Evolutionary conservation across 2,329 filamentous ascomycete genomes (phyloP), one percentile per base, ranked within the genome.

Genomic region (Lachnellula arida): DNA sequence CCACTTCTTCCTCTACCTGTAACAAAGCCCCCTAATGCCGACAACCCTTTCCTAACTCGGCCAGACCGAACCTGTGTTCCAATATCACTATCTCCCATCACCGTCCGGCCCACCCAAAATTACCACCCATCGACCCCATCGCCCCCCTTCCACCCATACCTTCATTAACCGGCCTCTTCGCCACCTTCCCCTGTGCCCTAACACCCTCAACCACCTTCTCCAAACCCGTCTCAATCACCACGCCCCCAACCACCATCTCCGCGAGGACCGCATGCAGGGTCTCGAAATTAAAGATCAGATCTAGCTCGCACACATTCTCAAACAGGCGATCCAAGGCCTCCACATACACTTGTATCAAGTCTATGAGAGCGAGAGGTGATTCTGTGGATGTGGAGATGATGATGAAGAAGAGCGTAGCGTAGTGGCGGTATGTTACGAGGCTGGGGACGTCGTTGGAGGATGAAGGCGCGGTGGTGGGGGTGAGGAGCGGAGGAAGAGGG

Each of bases 251-350:
- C 55, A 97, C 88, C 90, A 97, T 96, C 78, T 97, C 93, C 56
- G 85, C 86, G 9, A 97, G 77, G 15, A 91, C 86, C 8, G 93
- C 89, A 76, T 99, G 94, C 67, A 99, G 79, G 15, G 91, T 95
- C 80, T 99, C 94, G 67, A 96, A 99, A 71, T 97, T 97, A 78
- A 99, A 99, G 72, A 99, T 99, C 65, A 99, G 81, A 73, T 99
- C 78, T 54, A 99, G 79, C 77, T 99, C 94, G 80, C 94, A 99
- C 9, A 99, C 94, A 71, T 99, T 97, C 75, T 97, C 94, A 70
- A 99, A 99, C 42, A 99, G 80, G 62, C 91, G 85, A 72, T 99
- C 94, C 37, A 99, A 81, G 0, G 93, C 87, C 74, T 99, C 94
- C 61, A 99, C 94, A 68, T 97, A 99, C 58, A 99, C 94, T 74